Conservation (phyloP, 495 filamentous ascomycete species). For the Aspergillus steynii region DNA sequence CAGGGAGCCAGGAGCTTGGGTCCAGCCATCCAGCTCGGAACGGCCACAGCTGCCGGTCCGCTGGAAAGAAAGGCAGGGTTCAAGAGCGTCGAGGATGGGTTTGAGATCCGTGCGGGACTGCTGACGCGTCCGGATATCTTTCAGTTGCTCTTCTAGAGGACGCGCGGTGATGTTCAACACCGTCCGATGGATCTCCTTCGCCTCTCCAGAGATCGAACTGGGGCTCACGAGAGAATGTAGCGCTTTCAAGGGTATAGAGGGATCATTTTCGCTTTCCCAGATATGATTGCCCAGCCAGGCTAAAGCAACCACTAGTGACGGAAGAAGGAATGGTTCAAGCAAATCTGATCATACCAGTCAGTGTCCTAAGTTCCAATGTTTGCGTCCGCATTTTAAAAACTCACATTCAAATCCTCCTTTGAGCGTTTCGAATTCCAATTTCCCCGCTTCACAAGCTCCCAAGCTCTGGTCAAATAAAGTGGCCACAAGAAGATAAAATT, state of each 20-base stretch:
- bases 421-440: constrained; percentile 75
- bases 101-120: constrained; percentile 69
- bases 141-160: constrained; percentile 72
- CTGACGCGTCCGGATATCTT: constrained; percentile 67
- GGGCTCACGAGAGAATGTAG: constrained; percentile 76
- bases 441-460: constrained; percentile 67
- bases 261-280: constrained; percentile 66
- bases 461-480: constrained; percentile 86
- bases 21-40: constrained; percentile 78
- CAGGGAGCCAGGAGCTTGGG: constrained; percentile 60
- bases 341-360: constrained; percentile 55
- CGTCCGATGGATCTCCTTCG: constrained; percentile 74
- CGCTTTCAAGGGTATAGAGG: constrained; percentile 65
- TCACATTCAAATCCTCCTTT: constrained; percentile 87
- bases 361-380: constrained; percentile 2
- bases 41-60: constrained; percentile 64
- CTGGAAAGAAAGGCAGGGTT: constrained; percentile 66
- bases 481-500: constrained; percentile 89
- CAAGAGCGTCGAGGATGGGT: constrained; percentile 68
- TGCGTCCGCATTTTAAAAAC: constrained; percentile 18
- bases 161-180: constrained; percentile 82
- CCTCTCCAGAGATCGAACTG: constrained; percentile 75
- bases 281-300: constrained; percentile 78
- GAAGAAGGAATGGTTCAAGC: constrained; percentile 85
- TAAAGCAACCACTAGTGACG: constrained; percentile 79